Conservation (phyloP, 768 basidiomycete genomes). For the Porphyrellus cyaneotinctus region DNA sequence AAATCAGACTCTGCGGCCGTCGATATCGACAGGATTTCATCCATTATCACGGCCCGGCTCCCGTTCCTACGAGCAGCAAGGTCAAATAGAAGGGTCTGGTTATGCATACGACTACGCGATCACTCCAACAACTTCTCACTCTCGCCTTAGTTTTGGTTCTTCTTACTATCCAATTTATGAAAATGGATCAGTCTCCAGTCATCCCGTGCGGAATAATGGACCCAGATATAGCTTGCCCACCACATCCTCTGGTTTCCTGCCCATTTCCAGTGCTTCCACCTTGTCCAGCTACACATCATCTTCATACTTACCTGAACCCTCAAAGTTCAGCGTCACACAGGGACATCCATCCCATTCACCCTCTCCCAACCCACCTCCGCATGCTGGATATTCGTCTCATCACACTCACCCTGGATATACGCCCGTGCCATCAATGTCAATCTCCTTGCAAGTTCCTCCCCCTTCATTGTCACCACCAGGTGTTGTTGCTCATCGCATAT, state of each 20-base stretch:
- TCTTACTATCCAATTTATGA: constrained; percentile 48
- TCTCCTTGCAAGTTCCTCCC: constrained; percentile 3
- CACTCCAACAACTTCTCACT: constrained; percentile 36
- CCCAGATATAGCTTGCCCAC: constrained; percentile 66
- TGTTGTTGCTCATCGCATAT: constrained; percentile 17
- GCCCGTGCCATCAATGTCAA: constrained; percentile 7
- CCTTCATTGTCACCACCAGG: constrained; percentile 11
- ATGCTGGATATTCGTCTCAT: constrained; percentile 20
- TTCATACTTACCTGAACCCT: constrained; percentile 33
- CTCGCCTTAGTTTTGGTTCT: constrained; percentile 31
- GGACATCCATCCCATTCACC: constrained; percentile 39
- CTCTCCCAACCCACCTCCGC: constrained; percentile 17
- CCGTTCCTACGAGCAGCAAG: constrained; percentile 38
- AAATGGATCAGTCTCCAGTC: constrained; percentile 28
- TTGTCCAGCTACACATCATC: constrained; percentile 36
- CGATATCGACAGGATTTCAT: constrained; percentile 34
- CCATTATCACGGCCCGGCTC: constrained; percentile 32
- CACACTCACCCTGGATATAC: constrained; percentile 12
- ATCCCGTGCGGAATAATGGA: constrained; percentile 39
- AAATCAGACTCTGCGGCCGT: constrained; percentile 33
- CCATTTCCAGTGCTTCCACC: constrained; percentile 39
- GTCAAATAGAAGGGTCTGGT: constrained; percentile 30
- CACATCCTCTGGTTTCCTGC: constrained; percentile 66
- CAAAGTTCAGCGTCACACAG: constrained; percentile 31
- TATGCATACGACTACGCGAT: constrained; percentile 38